Evolutionary conservation across 2,329 filamentous ascomycete species (phyloP), one percentile per base, ranked within the genome.

Genomic region (Emergomyces orientalis): DNA sequence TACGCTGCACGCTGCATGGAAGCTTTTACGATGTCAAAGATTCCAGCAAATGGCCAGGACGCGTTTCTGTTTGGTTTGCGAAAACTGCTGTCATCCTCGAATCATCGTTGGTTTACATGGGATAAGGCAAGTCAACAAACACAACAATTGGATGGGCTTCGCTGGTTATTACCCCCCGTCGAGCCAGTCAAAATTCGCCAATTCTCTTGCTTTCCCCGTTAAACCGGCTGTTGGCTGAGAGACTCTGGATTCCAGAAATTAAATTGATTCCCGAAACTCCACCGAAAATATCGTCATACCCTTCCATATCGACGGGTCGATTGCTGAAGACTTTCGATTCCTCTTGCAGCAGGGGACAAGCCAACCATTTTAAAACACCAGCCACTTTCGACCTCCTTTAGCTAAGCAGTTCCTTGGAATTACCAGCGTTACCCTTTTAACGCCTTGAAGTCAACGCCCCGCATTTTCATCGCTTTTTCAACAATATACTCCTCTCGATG

Each of bases 61-160:
- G 52, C 22, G 37, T n/a, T 41, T 41, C 13, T 45, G 25, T 47
- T 47, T 59, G 39, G 56, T 32, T 58, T 41, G 37, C 17, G 25
- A 37, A 22, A n/a, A 13, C 22, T 52, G 49, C 49, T 34, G 54
- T n/a, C 27, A n/a, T 34, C 57, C 57, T 59, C 57, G 57, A 59
- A 59, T 59, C 41, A 59, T 27, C 39, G 57, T 45, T n/a, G 27
- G 39, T 45, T 22, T 59, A 59, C 41, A 49, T 45, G 57, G 57
- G 41, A n/a, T 13, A 34, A 25, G 19, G 25, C 57, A 59, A 47
- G 41, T 47, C 56, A 59, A 45, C 39, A 59, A 22, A 45, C 57
- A 47, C 57, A 22, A 34, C 27, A 59, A 59, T 59, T 59, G 57
- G 57, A 47, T 47, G 57, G 34, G 34, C 32, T 41, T 7, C 14